These are phyloP conservation scores for Hemisphaericaspora subhashii DNA, from an alignment of 1,139 yeast species.

Conservation along the genomic window DNA sequence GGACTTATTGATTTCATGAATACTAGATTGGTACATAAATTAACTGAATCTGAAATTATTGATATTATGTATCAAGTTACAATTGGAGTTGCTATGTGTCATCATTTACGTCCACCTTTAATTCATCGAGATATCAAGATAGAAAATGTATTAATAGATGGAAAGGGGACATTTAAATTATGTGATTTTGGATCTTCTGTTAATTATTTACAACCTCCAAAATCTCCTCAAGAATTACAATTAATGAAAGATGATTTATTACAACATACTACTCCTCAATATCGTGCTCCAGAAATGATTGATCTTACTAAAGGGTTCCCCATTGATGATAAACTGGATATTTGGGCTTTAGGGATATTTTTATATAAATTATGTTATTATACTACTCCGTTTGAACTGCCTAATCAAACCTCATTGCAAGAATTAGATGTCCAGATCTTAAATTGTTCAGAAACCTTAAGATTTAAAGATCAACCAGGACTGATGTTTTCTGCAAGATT, in stretches of 20 bases:
- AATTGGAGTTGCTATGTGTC: slow-evolving; percentile 86
- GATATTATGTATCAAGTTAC: slow-evolving; percentile 82
- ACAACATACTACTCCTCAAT: slow-evolving; percentile 96
- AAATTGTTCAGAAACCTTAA: slow-evolving; percentile 33
- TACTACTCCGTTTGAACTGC: slow-evolving; percentile 91
- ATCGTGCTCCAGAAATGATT: slow-evolving; percentile 95
- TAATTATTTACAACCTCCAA: slow-evolving; percentile 61
- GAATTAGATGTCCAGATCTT: slow-evolving; percentile 44
- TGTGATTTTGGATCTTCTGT: slow-evolving; percentile 97
- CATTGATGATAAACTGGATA: slow-evolving; percentile 90
- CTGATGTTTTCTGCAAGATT: slow-evolving; percentile 43
- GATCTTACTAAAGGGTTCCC: slow-evolving; percentile 83
- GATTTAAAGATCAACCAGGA: slow-evolving; percentile 39
- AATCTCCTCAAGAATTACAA: slow-evolving; percentile 63
- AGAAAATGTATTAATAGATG: slow-evolving; percentile 86
- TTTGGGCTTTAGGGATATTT: slow-evolving; percentile 95
- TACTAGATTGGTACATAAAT: slow-evolving; percentile 76
- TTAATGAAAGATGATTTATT: slow-evolving; percentile 77
- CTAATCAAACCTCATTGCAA: slow-evolving; percentile 36
- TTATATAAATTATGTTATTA: slow-evolving; percentile 89
- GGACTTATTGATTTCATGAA: slow-evolving; percentile 95
- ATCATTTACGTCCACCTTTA: slow-evolving; percentile 74
- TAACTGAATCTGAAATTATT: slow-evolving; percentile 79
- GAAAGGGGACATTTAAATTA: slow-evolving; percentile 69
- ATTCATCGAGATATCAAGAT: slow-evolving; percentile 94